phyloP scores from a whole-genome alignment of 306 rosid genomes.

The cucumber (Cucumis sativus) region DNA sequence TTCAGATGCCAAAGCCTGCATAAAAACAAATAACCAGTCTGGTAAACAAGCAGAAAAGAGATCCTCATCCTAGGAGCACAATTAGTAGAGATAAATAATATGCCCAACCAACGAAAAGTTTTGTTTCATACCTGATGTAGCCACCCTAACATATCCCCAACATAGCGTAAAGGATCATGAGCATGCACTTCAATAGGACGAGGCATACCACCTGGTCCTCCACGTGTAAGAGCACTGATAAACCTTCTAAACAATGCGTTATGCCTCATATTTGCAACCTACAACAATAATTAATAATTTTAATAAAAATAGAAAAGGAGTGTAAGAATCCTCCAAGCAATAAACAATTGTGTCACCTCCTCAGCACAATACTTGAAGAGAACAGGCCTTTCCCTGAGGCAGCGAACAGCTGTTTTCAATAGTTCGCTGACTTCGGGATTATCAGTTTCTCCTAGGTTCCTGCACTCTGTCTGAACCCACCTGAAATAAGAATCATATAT shows the following conservation, averaged over 20 bases:
- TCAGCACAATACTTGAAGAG: conserved; percentile 99
- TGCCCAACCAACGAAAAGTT: conserved; percentile 11
- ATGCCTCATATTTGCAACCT: conserved; percentile 99
- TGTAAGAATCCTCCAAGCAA: background rate
- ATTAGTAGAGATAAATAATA: conserved; percentile 10
- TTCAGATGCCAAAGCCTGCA: conserved; percentile 97
- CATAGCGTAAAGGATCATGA: conserved; percentile 92
- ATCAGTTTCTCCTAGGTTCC: conserved; percentile 80
- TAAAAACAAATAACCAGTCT: conserved; percentile 1
- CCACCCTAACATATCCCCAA: conserved; percentile 96
- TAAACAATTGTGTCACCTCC: conserved; percentile 48
- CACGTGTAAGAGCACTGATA: conserved; percentile 94
- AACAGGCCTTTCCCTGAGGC: conserved; percentile 86
- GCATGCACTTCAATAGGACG: conserved; percentile 99
- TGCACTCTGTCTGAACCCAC: conserved; percentile 98
- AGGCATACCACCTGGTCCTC: conserved; percentile 97
- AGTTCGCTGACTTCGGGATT: conserved; percentile 87
- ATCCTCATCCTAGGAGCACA: background rate
- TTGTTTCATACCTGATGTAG: conserved; percentile 66
- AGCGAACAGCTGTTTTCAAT: conserved; percentile 73
- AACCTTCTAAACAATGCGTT: conserved; percentile 91
- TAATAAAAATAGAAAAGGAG: background rate
- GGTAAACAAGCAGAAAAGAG: background rate
- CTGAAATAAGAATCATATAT: conserved; percentile 28
- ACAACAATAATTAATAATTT: conserved; percentile 12